Evolutionary conservation across 192 early-diverging fungal genomes (phyloP).

Genomic region (Rhizophagus clarus): DNA sequence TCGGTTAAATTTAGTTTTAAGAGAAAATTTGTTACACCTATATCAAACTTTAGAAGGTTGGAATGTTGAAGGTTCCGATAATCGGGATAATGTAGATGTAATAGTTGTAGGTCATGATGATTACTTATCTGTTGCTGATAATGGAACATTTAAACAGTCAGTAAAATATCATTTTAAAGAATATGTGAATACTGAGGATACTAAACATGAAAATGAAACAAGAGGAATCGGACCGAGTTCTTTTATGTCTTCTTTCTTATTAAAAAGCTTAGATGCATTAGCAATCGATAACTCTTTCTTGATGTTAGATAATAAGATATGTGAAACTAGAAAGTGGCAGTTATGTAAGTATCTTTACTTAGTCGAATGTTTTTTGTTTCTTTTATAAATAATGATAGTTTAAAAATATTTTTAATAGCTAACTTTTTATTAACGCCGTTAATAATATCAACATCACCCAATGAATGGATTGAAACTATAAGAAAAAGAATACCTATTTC

Average conservation of each 20-base stretch:
- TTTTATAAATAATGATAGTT: not conserved
- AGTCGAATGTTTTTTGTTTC: not conserved
- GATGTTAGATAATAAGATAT: not conserved
- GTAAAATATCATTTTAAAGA: not conserved
- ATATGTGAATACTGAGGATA: not conserved
- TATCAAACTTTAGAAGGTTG: slow-evolving; percentile 9
- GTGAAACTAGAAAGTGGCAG: not conserved
- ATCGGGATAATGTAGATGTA: not conserved
- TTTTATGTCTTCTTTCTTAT: slow-evolving; percentile 1
- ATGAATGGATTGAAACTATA: slow-evolving; percentile 4
- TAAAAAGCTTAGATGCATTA: not conserved
- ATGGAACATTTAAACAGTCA: not conserved
- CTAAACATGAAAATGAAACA: not conserved
- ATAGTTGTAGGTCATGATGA: not conserved
- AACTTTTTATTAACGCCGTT: not conserved
- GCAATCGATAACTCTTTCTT: not conserved
- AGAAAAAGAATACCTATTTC: not conserved
- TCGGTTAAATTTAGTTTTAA: not conserved
- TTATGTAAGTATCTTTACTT: not conserved
- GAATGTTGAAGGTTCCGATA: not conserved
- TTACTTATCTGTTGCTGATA: not conserved
- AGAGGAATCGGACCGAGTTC: not conserved
- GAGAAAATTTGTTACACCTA: not conserved
- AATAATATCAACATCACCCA: slow-evolving; percentile 1
- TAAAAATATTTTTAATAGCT: not conserved